These are phyloP conservation scores for Ogataea nakhonphanomensis DNA, from an alignment of 805 yeast species.

Conservation along the genomic window DNA sequence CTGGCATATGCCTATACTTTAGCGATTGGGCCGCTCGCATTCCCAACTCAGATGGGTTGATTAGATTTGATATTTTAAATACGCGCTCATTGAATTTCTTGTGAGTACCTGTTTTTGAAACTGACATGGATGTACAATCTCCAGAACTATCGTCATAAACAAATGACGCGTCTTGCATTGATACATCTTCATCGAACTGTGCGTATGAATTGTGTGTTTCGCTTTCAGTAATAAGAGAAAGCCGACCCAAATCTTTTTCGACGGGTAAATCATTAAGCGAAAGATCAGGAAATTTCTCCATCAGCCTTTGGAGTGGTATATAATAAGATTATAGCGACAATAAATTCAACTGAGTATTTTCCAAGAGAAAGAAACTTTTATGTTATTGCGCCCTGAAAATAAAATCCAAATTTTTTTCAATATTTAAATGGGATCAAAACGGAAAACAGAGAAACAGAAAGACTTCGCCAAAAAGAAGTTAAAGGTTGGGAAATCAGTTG, in stretches of 20 bases:
- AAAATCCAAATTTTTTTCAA: background rate
- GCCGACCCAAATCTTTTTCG: conserved; percentile 10
- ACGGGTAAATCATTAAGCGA: conserved; percentile 2
- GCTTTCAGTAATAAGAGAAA: conserved; percentile 9
- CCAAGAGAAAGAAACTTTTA: background rate
- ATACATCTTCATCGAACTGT: conserved; percentile 16
- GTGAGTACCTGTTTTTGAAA: no score
- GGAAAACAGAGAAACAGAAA: conserved; percentile 60
- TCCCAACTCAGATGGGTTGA: conserved; percentile 23
- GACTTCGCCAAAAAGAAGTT: conserved; percentile 78
- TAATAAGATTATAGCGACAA: no score
- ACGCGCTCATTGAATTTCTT: background rate
- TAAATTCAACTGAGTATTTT: background rate
- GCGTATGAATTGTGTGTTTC: background rate
- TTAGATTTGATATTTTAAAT: background rate
- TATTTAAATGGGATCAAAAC: conserved; percentile 45
- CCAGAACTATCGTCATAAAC: background rate
- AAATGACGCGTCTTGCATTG: conserved; percentile 19
- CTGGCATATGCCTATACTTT: background rate
- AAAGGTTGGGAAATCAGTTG: conserved; percentile 80
- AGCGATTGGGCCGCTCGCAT: conserved; percentile 18
- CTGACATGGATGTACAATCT: background rate
- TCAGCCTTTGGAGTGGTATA: no score
- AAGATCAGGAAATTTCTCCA: no score
- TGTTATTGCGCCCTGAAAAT: background rate